Evolutionary conservation across 345 rosid species (phyloP).

Genomic region (Eucalyptus tenuipes): DNA sequence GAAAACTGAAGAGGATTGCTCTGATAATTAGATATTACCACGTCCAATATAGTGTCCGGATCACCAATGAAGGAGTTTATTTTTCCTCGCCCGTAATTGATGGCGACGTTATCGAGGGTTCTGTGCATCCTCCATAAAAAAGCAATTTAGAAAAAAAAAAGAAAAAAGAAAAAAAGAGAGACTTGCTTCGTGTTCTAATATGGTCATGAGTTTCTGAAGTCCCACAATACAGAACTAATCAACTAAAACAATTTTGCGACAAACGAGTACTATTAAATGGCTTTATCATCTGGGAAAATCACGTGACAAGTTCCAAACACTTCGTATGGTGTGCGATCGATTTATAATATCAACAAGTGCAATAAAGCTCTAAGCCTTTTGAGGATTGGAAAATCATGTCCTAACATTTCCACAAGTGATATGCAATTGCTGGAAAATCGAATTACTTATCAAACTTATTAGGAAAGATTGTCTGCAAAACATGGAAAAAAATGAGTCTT

Average conservation of each 20-base stretch:
- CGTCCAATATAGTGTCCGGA: constrained; percentile 14
- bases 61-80: constrained; percentile 18
- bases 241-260: background rate
- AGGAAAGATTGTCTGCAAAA: background rate
- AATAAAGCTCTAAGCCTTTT: background rate
- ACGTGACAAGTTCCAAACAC: background rate
- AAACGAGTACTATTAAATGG: background rate
- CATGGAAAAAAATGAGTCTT: background rate
- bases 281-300: background rate
- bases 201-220: background rate
- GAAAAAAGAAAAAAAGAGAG: background rate
- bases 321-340: background rate
- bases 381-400: background rate
- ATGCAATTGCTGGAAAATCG: background rate
- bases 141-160: background rate
- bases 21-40: background rate
- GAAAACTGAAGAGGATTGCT: background rate
- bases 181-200: background rate
- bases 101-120: constrained; percentile 17
- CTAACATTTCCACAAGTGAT: background rate
- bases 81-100: constrained; percentile 24
- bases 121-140: background rate
- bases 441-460: too few relatives aligned
- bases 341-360: background rate
- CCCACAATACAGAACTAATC: background rate